Base-by-base conservation (phyloP, 2,329 filamentous ascomycete genomes). In the Colletotrichum sp. region DNA sequence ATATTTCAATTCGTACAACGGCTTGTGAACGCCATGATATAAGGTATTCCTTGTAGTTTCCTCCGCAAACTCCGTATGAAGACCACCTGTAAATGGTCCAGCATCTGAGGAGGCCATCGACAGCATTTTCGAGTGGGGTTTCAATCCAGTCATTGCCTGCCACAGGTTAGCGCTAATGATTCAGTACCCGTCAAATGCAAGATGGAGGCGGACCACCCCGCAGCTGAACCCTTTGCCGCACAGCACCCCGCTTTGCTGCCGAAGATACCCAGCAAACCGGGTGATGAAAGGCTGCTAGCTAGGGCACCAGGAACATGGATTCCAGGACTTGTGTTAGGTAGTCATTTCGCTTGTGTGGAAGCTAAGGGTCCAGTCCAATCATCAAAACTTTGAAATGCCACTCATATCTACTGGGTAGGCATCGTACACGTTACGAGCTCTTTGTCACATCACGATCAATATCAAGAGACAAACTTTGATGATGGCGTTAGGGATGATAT, bases 141-240 rank as follows among this genome's bases (percentile, higher is more conserved):
- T 30, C 26, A 15, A 64, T 28, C 34, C 21, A 18, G 12, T 36
- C 62, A 21, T 21, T 21, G 30, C 7, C 34, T 64, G 34, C 62
- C 62, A 68, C 36, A 26, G 49, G 13, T 30, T 67, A 16, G 21
- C 60, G 67, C 75, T 75, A 77, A 77, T 77, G 75, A 77, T 71
- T 77, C 75, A 77, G 71, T 75, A 57, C 60, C 69, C 60, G 69
- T 57, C 15, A 16, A 16, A 26, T 26, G 32, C 60, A 64, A 24
- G 13, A 21, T 18, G 32, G 21, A 44, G 30, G n/a, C 5, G 34
- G n/a, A 5, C n/a, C n/a, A 3, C 62, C 34, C 32, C 55, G 24
- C 55, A 59, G 15, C 15, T 26, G 24, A 24, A 24, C n/a, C 10
- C 44, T 52, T 21, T 21, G 12, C 44, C 44, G 44, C 44, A 32